These are phyloP conservation scores for Saussurea involucrata DNA, from an alignment of 129 eudicot species.

Conservation along the genomic window DNA sequence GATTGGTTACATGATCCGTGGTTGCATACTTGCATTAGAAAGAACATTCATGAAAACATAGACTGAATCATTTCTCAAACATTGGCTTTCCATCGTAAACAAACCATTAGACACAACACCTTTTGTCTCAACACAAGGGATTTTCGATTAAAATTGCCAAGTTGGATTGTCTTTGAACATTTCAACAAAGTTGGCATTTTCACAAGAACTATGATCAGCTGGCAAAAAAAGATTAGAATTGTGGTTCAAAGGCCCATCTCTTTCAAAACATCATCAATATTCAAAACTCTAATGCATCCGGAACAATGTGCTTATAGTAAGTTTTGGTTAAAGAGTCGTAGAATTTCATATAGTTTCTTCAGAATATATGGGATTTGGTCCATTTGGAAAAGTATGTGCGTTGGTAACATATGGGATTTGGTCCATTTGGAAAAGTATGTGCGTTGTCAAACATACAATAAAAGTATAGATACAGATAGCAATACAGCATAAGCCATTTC, in stretches of 20 bases:
- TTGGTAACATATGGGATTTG: neutral
- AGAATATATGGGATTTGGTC: neutral
- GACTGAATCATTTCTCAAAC: neutral
- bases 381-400: too few species aligned
- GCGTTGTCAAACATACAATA: neutral
- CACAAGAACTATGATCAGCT: too few species aligned
- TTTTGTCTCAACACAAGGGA: too few species aligned
- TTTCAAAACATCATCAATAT: neutral
- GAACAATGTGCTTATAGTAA: neutral
- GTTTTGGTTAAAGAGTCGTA: neutral
- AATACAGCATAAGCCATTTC: neutral
- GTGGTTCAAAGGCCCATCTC: neutral
- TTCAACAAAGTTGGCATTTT: too few species aligned
- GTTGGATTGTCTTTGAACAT: too few species aligned
- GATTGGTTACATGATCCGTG: neutral
- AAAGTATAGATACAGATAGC: neutral
- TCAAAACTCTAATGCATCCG: neutral
- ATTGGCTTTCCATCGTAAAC: neutral
- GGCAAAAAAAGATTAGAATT: too few species aligned
- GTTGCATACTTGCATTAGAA: neutral
- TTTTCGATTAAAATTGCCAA: too few species aligned
- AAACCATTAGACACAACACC: too few species aligned
- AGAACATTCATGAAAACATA: neutral
- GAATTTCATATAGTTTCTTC: neutral
- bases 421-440: neutral